Base-by-base conservation (phyloP, 495 filamentous ascomycete species). In the Chaetomium fimeti region DNA sequence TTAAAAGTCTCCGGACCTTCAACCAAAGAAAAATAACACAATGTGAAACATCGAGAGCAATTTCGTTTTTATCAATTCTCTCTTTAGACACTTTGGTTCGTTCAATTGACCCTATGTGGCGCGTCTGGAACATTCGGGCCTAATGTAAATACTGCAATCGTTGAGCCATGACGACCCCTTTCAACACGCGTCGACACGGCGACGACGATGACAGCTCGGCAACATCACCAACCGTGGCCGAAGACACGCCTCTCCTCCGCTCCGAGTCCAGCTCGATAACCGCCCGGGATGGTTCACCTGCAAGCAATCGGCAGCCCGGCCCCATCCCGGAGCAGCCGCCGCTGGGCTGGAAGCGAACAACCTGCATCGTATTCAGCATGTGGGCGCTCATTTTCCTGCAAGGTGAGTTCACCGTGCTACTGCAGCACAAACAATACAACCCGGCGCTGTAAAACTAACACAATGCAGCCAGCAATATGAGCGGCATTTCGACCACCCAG, bases 401-500 rank as follows among this genome's bases (percentile, higher is more conserved):
- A 68, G 76, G 76, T 75, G 67, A 11, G 72, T 28, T 1, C 11
- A 1, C 24, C 52, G 22, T 28, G 11, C 9, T 18, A 28, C 57
- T 22, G 18, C 20, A 11, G n/a, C n/a, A 47, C 43, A 47, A 18
- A n/a, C 16, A 18, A 47, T 18, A 20, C 15, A 47, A n/a, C 1
- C n/a, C 45, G 20, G 11, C 6, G 40, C 9, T 36, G 40, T 18
- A 18, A 2, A 3, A 12, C 12, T 48, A 11, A 40, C 7, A 0
- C 12, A 6, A 32, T 16, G 36, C 58, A 88, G 86, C 87, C 5
- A 83, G 82, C 66, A 92, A 93, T 73, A 89, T 91, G 79, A 87
- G 85, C 29, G 85, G 89, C 67, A 85, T 93, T 64, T 74, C 87
- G 6, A 92, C 89, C 28, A 88, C 86, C 2, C 89, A 91, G 74